Evolutionary conservation across 352 stramenopile genomes (phyloP), one percentile per base, ranked within the genome.

Genomic region (Phytopythium ostracodes): DNA sequence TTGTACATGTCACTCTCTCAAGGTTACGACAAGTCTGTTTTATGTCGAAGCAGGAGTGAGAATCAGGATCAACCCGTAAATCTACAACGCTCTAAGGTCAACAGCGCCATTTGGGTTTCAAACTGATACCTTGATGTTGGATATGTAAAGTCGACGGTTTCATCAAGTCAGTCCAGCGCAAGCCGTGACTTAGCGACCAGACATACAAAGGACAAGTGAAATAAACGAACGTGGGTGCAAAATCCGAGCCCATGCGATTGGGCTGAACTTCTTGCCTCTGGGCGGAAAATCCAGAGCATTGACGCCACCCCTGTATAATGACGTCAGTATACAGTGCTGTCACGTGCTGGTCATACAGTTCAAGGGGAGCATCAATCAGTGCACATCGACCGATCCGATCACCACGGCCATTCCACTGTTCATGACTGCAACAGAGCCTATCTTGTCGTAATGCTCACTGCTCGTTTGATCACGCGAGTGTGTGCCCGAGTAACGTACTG

Each of bases 211-310:
- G 24, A 10, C 46, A 52, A 52, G 46, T 12, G 46, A 35, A 33
- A n/a, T 35, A 52, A 52, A 52, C 46, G 46, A 52, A 52, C 46
- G 46, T 52, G 46, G 46, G 46, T 52, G 46, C 46, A 52, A 31
- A 52, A 52, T 1, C 33, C 33, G 33, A 38, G 3, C 33, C 7
- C 1, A 38, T 38, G 33, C 6, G 33, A 31, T 27, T 24, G 40
- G 40, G 6, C 40, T 50, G 43, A 50, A 50, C 43, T 49, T n/a
- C 20, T 47, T 25, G 42, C 4, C 42, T 8, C 1, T 44, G 38
- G 12, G 38, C n/a, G 33, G 33, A 38, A 38, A 38, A 38, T 38
- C 33, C 33, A 38, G 33, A 38, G 33, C 33, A 38, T 38, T 38
- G 33, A 38, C 33, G 7, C 3, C 29, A 38, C 33, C 33, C 6